phyloP scores from a whole-genome alignment of 1,139 yeast genomes.

The Eremothecium coryli region DNA sequence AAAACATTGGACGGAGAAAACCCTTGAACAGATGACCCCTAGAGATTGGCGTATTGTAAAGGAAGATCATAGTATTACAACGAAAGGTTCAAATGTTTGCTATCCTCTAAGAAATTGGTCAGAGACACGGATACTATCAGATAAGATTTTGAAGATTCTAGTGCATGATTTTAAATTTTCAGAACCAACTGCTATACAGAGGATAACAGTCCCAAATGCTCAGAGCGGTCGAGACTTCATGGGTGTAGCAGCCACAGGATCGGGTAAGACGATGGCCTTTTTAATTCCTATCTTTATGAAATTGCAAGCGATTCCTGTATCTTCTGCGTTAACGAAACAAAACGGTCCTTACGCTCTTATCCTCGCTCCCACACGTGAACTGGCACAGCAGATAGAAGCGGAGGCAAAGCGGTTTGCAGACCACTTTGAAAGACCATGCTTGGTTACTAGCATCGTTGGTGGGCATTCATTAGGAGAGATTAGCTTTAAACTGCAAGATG shows the following conservation, averaged over 20 bases:
- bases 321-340: constrained; percentile 33
- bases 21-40: constrained; percentile 52
- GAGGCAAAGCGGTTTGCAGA: constrained; percentile 50
- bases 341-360: constrained; percentile 64
- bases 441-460: constrained; percentile 69
- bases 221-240: constrained; percentile 48
- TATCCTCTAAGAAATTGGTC: constrained; percentile 69
- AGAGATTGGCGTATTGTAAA: constrained; percentile 87
- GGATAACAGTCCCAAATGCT: constrained; percentile 78
- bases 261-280: constrained; percentile 87
- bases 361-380: constrained; percentile 87
- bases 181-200: constrained; percentile 80
- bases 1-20: constrained; percentile 65
- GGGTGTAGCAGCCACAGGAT: constrained; percentile 95
- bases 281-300: constrained; percentile 63
- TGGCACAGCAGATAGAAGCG: constrained; percentile 73
- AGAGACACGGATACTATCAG: constrained; percentile 45
- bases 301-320: constrained; percentile 36
- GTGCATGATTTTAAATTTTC: constrained; percentile 38
- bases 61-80: constrained; percentile 64
- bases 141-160: constrained; percentile 35
- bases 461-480: constrained; percentile 83
- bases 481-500: constrained; percentile 46
- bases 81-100: constrained; percentile 42
- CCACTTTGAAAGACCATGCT: constrained; percentile 33